These are phyloP conservation scores for Escallonia herrerae DNA, from an alignment of 129 eudicot species.

Conservation along the genomic window DNA sequence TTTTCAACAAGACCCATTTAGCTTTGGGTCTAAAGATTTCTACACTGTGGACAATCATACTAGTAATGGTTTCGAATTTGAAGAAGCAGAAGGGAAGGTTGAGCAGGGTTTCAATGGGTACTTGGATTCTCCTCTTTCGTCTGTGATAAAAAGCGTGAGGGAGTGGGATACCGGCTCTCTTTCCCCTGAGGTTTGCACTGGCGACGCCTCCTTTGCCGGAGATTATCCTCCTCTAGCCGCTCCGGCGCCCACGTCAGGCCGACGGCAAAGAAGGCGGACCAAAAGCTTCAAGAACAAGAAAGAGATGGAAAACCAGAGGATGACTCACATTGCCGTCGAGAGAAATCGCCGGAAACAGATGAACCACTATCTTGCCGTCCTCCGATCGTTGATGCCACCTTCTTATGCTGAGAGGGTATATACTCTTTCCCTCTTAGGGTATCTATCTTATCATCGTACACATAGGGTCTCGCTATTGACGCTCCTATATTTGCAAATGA, in stretches of 20 bases:
- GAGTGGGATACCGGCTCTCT: background rate
- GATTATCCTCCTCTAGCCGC: background rate
- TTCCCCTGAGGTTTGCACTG: background rate
- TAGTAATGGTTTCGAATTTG: constrained; percentile 2
- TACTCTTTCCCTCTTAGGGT: too few species aligned
- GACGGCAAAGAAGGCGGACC: constrained; percentile 16
- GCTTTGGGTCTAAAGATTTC: background rate
- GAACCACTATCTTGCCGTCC: constrained; percentile 27
- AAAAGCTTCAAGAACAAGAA: constrained; percentile 18
- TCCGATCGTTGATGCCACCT: constrained; percentile 30
- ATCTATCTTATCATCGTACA: too few species aligned
- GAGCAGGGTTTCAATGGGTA: background rate
- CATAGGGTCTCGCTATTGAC: too few species aligned
- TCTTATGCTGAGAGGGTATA: constrained; percentile 26
- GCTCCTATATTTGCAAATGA: too few species aligned
- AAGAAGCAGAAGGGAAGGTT: background rate
- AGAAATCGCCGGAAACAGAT: constrained; percentile 32
- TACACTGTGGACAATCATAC: background rate
- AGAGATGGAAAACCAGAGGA: constrained; percentile 26
- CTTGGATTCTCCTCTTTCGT: background rate
- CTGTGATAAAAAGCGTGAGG: background rate
- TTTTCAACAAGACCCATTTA: background rate
- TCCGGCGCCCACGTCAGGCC: background rate
- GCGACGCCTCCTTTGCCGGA: too few species aligned
- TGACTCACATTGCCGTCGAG: constrained; percentile 33